phyloP scores from a whole-genome alignment of 768 basidiomycete genomes.

The Megacollybia marginata region DNA sequence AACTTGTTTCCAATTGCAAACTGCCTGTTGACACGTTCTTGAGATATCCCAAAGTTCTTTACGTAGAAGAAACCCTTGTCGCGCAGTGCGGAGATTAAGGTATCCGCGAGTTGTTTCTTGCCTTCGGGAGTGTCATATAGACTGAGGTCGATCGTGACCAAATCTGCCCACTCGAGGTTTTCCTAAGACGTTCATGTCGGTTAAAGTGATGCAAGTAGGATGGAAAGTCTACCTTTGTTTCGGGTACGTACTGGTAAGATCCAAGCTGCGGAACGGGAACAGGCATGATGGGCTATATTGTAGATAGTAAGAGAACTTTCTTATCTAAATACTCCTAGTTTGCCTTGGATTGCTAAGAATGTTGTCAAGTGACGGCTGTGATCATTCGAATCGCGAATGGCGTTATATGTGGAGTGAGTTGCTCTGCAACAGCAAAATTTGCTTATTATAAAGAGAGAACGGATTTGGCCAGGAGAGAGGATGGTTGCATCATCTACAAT shows the following conservation, averaged over 20 bases:
- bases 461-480: no score
- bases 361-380: no score
- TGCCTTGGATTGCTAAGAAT: no score
- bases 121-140: constrained; percentile 32
- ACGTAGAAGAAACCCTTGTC: constrained; percentile 47
- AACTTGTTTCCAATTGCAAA: constrained; percentile 38
- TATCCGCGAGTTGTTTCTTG: constrained; percentile 30
- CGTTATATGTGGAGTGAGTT: no score
- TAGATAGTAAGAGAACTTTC: no score
- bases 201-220: not conserved
- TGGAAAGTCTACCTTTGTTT: constrained; percentile 25
- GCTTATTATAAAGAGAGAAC: no score
- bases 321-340: no score
- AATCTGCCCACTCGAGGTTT: constrained; percentile 42
- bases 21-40: constrained; percentile 41
- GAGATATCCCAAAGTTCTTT: constrained; percentile 41
- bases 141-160: constrained; percentile 37
- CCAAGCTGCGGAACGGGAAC: constrained; percentile 32
- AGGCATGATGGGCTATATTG: constrained; percentile 17
- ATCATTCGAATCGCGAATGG: no score
- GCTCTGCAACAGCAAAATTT: no score
- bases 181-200: constrained; percentile 28
- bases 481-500: no score
- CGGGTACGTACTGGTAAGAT: constrained; percentile 29
- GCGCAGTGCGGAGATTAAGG: constrained; percentile 34